Evolutionary conservation across 805 yeast species (phyloP).

Genomic region (Zygoascus bituminiphila): DNA sequence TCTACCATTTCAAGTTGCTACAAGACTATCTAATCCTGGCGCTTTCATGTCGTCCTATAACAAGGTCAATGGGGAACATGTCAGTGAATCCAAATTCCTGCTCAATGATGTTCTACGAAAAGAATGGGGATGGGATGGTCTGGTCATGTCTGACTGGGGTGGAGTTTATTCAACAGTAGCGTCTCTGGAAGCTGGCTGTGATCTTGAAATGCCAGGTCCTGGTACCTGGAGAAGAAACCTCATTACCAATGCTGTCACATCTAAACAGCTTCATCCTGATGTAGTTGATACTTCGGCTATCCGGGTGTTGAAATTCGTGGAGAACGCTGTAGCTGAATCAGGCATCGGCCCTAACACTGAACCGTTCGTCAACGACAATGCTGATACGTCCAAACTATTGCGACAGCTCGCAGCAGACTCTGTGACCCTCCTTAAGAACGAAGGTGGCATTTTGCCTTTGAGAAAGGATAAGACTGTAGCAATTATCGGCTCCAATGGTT

Average conservation of each 20-base stretch:
- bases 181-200: conserved; percentile 47
- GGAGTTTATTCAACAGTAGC: conserved; percentile 44
- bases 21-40: conserved; percentile 43
- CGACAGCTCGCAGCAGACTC: conserved; percentile 42
- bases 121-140: conserved; percentile 50
- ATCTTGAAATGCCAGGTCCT: conserved; percentile 63
- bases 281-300: conserved; percentile 42
- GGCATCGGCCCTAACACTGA: conserved; percentile 37
- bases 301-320: conserved; percentile 39
- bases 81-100: conserved; percentile 37
- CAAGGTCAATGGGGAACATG: conserved; percentile 54
- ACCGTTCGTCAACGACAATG: conserved; percentile 37
- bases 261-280: conserved; percentile 35
- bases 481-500: conserved; percentile 55
- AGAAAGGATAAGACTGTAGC: conserved; percentile 35
- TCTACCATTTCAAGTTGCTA: conserved; percentile 54
- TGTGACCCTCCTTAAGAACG: conserved; percentile 47
- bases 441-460: conserved; percentile 40
- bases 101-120: conserved; percentile 40
- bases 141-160: conserved; percentile 49
- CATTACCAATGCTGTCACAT: conserved; percentile 35
- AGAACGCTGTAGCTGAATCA: conserved; percentile 35
- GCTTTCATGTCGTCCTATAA: conserved; percentile 57
- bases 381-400: conserved; percentile 36
- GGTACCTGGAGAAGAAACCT: conserved; percentile 37